These are phyloP conservation scores for Candida silvicultrix DNA, from an alignment of 805 yeast species.

Conservation along the genomic window DNA sequence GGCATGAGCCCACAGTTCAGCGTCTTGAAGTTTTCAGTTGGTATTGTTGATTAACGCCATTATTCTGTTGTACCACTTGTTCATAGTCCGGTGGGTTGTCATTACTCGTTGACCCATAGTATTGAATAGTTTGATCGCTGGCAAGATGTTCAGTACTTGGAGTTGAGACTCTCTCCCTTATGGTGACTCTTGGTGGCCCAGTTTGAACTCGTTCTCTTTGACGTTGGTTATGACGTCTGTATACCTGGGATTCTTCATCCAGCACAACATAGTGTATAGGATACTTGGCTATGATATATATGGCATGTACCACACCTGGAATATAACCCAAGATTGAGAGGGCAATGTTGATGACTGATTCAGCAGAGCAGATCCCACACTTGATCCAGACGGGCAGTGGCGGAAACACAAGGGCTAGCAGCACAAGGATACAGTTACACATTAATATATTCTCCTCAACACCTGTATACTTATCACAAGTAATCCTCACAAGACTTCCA, in stretches of 20 bases:
- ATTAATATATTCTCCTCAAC: too few species aligned
- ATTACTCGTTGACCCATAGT: slow-evolving; percentile 9
- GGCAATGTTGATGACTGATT: slow-evolving; percentile 61
- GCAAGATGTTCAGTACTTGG: slow-evolving; percentile 7
- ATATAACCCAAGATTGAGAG: slow-evolving; percentile 65
- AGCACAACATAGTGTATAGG: slow-evolving; percentile 36
- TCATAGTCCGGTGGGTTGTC: slow-evolving; percentile 17
- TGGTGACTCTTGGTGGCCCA: slow-evolving; percentile 2
- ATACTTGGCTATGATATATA: slow-evolving; percentile 72
- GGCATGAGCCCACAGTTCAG: background rate
- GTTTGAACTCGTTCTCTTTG: background rate
- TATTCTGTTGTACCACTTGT: background rate
- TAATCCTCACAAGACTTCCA: too few species aligned
- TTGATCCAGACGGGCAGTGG: slow-evolving; percentile 36
- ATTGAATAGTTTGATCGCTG: background rate
- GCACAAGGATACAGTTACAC: background rate
- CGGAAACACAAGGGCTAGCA: background rate
- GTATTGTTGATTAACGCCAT: background rate
- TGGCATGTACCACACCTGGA: slow-evolving; percentile 73
- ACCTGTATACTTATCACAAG: too few species aligned
- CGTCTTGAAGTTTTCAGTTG: background rate
- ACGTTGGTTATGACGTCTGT: slow-evolving; percentile 3
- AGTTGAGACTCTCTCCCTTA: slow-evolving; percentile 8
- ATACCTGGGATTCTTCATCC: slow-evolving; percentile 22
- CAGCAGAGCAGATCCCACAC: slow-evolving; percentile 68